Conservation (phyloP, 1,139 yeast species). For the Geotrichum restrictum region DNA sequence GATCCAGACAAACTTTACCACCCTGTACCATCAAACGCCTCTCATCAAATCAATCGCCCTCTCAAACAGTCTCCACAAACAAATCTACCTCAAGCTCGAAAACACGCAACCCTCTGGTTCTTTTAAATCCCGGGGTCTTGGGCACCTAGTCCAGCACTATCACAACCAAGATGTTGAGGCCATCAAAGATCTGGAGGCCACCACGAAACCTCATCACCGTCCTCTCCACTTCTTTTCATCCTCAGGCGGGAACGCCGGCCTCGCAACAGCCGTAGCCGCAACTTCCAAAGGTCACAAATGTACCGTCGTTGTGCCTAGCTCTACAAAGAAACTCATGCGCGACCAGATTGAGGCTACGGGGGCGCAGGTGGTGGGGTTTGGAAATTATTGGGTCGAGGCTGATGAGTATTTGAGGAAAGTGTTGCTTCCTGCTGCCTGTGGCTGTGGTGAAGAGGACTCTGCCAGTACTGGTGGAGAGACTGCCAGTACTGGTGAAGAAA, state of each 20-base stretch:
- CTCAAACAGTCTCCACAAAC: slow-evolving; percentile 41
- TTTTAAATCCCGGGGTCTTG: slow-evolving; percentile 66
- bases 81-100: slow-evolving; percentile 58
- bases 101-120: slow-evolving; percentile 68
- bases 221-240: slow-evolving; percentile 59
- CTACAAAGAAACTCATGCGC: slow-evolving; percentile 44
- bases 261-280: slow-evolving; percentile 67
- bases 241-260: slow-evolving; percentile 77
- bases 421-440: slow-evolving; percentile 34
- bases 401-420: slow-evolving; percentile 48
- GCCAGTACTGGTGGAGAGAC: slow-evolving; percentile 3
- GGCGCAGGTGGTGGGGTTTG: slow-evolving; percentile 53
- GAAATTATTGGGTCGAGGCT: slow-evolving; percentile 64
- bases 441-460: slow-evolving; percentile 10
- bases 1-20: not conserved
- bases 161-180: slow-evolving; percentile 10
- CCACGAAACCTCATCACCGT: no score
- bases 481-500: slow-evolving; percentile 29
- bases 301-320: slow-evolving; percentile 61
- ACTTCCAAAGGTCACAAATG: slow-evolving; percentile 47
- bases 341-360: slow-evolving; percentile 46
- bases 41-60: slow-evolving; percentile 30
- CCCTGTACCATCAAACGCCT: slow-evolving; percentile 28
- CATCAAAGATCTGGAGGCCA: slow-evolving; percentile 22
- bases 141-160: slow-evolving; percentile 36